Percentiles rank a stretch among this genome's conserved stretches.
These are phyloP conservation scores for Fagopyrum tataricum DNA, from an alignment of 148 eudicot species.

Conservation along the genomic window DNA sequence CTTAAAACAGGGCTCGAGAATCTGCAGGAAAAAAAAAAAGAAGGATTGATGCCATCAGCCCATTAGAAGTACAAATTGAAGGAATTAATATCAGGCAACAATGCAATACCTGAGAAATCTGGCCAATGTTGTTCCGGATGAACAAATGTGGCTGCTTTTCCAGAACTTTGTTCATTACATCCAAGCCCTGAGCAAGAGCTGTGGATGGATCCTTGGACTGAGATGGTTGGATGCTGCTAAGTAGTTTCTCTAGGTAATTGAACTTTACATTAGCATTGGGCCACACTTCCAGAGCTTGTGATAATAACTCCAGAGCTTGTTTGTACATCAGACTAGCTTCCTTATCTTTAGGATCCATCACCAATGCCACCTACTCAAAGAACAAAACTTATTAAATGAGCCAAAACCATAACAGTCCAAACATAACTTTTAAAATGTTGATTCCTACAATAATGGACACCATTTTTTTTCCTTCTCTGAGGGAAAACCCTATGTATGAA, in stretches of 20 bases:
- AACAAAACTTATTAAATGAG: neutral
- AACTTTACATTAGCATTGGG: constrained; percentile 99
- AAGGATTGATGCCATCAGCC: neutral
- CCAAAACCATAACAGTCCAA: neutral
- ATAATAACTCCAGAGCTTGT: constrained; percentile 88
- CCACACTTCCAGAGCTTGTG: constrained; percentile 99
- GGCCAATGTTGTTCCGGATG: constrained; percentile 83
- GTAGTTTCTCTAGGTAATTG: constrained; percentile 94
- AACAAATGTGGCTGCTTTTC: constrained; percentile 97
- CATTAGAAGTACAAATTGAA: neutral
- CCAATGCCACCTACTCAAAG: constrained; percentile 68
- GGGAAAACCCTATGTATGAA: neutral
- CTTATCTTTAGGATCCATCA: constrained; percentile 97
- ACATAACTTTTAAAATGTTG: neutral
- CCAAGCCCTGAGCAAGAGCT: constrained; percentile 95
- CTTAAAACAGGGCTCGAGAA: constrained; percentile 97
- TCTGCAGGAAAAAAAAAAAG: constrained; percentile 41
- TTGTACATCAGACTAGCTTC: constrained; percentile 94
- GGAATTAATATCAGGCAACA: neutral
- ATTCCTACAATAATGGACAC: neutral
- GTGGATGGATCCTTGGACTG: constrained; percentile 96
- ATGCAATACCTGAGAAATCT: constrained; percentile 41
- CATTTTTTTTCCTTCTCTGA: neutral
- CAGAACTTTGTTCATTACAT: constrained; percentile 95
- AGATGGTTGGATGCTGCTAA: constrained; percentile 82